Evolutionary conservation across 257 asterid species (phyloP).

Genomic region (Ajuga chamaepitys): DNA sequence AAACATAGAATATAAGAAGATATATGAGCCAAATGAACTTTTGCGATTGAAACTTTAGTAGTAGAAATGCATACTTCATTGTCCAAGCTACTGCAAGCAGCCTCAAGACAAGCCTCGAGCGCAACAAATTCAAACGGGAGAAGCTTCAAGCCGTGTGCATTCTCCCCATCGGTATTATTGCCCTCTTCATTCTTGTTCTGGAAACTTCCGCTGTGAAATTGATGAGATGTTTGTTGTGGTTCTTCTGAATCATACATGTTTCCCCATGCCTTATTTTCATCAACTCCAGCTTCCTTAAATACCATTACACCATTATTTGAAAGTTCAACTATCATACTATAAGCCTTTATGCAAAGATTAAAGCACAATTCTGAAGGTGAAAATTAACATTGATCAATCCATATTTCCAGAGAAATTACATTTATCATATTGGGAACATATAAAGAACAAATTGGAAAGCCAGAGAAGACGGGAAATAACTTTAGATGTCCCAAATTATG

Average conservation of each 20-base stretch:
- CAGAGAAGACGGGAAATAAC: neutral
- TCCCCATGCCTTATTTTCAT: conserved; percentile 42
- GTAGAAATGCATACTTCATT: conserved; percentile 37
- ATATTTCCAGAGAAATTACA: neutral
- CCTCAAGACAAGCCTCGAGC: conserved; percentile 82
- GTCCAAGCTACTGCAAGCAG: conserved; percentile 84
- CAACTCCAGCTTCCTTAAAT: conserved; percentile 50
- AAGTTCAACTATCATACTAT: neutral
- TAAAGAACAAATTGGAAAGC: neutral
- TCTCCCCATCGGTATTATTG: conserved; percentile 31
- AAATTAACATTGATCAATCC: neutral
- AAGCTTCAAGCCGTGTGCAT: conserved; percentile 46
- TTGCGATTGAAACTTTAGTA: neutral
- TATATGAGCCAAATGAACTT: neutral
- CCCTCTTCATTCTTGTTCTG: conserved; percentile 28
- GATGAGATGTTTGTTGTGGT: conserved; percentile 30
- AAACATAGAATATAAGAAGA: neutral
- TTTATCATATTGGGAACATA: no score
- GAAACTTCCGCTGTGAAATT: conserved; percentile 17
- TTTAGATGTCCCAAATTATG: neutral
- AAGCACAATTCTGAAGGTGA: neutral
- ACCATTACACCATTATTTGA: neutral
- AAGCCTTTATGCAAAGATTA: neutral
- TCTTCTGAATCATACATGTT: conserved; percentile 49
- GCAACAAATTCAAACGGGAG: conserved; percentile 92